Evolutionary conservation across 2,329 filamentous ascomycete genomes (phyloP).

Genomic region (Arthrobotrys musiformis): DNA sequence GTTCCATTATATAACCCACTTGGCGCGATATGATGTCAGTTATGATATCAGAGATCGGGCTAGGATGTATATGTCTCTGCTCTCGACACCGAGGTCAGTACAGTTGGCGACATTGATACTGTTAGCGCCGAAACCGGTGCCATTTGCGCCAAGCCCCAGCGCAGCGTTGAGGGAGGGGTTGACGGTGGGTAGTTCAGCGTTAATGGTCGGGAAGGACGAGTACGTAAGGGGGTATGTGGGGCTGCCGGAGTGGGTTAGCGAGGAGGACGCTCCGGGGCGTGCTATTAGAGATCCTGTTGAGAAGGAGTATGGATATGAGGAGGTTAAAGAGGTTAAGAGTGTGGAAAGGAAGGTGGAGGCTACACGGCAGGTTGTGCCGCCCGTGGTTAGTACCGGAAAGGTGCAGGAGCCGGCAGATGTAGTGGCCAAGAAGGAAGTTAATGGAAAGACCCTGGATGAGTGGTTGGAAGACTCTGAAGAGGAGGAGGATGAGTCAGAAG

Average conservation of each 20-base stretch:
- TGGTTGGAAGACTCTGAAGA: conserved; percentile 79
- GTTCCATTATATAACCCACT: conserved; percentile 84
- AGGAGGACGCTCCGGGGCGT: conserved; percentile 75
- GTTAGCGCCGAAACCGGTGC: conserved; percentile 91
- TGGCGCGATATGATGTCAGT: conserved; percentile 91
- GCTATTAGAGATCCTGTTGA: conserved; percentile 70
- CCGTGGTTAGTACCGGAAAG: conserved; percentile 62
- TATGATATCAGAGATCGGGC: conserved; percentile 94
- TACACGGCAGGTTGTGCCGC: conserved; percentile 71
- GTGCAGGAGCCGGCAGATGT: conserved; percentile 59
- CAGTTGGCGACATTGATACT: conserved; percentile 91
- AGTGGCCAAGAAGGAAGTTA: conserved; percentile 66
- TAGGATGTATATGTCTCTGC: conserved; percentile 84
- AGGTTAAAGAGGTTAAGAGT: conserved; percentile 64
- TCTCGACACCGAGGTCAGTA: conserved; percentile 74
- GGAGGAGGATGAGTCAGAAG: conserved; percentile 68
- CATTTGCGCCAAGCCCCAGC: conserved; percentile 87
- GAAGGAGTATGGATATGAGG: conserved; percentile 60
- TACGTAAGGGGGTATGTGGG: conserved; percentile 79
- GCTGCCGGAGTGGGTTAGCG: conserved; percentile 84
- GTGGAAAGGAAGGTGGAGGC: conserved; percentile 29
- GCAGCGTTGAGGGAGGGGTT: conserved; percentile 78
- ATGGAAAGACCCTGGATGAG: conserved; percentile 85
- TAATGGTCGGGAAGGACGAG: conserved; percentile 71
- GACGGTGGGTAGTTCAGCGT: conserved; percentile 82